These are phyloP conservation scores for Telfairia occidentalis DNA, from an alignment of 331 rosid genomes.

Conservation along the genomic window DNA sequence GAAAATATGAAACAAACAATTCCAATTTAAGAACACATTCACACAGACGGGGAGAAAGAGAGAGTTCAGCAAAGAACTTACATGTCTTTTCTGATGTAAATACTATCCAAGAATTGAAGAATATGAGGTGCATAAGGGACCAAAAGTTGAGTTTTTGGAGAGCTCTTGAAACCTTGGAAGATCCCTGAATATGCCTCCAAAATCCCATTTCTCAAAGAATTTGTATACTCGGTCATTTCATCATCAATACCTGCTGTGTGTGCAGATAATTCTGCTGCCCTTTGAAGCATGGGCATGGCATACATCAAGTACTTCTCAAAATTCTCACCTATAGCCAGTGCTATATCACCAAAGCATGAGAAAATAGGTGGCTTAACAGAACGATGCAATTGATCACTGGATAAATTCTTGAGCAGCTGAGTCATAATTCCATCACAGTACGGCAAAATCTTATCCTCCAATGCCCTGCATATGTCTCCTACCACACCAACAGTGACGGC, in stretches of 20 bases:
- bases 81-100: conserved; percentile 80
- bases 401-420: conserved; percentile 68
- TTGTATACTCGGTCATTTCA: conserved; percentile 67
- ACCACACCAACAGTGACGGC: conserved; percentile 86
- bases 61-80: conserved; percentile 24
- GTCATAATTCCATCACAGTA: conserved; percentile 90
- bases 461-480: conserved; percentile 76
- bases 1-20: background rate
- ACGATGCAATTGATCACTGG: conserved; percentile 77
- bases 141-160: conserved; percentile 67
- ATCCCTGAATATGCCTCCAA: conserved; percentile 90
- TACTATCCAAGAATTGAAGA: conserved; percentile 78
- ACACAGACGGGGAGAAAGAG: background rate
- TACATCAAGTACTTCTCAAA: conserved; percentile 70
- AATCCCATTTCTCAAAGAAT: conserved; percentile 78
- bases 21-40: background rate
- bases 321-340: conserved; percentile 76
- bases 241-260: conserved; percentile 61
- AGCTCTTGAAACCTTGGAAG: conserved; percentile 76
- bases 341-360: conserved; percentile 83
- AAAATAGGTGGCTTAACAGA: conserved; percentile 83
- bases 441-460: conserved; percentile 78
- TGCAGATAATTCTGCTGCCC: conserved; percentile 69
- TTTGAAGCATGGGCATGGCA: conserved; percentile 81
- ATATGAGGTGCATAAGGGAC: conserved; percentile 73